phyloP scores from a whole-genome alignment of 345 rosid species.

The Noccaea caerulescens region DNA sequence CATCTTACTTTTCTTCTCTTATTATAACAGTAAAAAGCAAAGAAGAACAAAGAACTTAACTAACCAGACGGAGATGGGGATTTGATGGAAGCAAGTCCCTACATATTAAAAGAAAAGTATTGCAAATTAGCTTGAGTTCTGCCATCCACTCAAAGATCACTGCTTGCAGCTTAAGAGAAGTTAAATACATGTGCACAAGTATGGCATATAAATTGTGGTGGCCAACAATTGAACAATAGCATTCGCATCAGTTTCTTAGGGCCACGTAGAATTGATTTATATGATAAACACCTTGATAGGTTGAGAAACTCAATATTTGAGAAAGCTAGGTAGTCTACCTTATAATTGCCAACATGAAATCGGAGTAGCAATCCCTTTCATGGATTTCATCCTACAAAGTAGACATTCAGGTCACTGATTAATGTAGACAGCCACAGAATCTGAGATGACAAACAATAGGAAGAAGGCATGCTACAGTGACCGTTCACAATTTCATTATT shows the following conservation, averaged over 20 bases:
- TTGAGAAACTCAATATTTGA: slow-evolving; percentile 1
- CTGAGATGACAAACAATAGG: slow-evolving; percentile 6
- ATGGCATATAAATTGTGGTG: slow-evolving; percentile 16
- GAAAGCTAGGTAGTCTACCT: slow-evolving; percentile 55
- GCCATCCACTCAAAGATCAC: background rate
- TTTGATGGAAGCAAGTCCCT: slow-evolving; percentile 86
- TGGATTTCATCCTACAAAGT: slow-evolving; percentile 90
- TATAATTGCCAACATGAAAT: slow-evolving; percentile 85
- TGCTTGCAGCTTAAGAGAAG: slow-evolving; percentile 1
- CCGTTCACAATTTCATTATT: background rate
- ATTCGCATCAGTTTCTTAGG: slow-evolving; percentile 6
- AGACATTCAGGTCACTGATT: slow-evolving; percentile 40
- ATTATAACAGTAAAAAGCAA: slow-evolving; percentile 13
- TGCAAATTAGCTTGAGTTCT: slow-evolving; percentile 1
- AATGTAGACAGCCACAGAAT: slow-evolving; percentile 27
- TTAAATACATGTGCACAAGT: slow-evolving; percentile 2
- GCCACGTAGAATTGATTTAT: background rate
- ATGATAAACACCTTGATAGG: background rate
- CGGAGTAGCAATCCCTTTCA: slow-evolving; percentile 96
- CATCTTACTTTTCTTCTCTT: background rate
- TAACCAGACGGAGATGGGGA: slow-evolving; percentile 91
- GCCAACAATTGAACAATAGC: slow-evolving; percentile 12
- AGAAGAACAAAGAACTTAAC: slow-evolving; percentile 43
- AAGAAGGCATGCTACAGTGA: slow-evolving; percentile 28
- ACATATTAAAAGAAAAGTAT: slow-evolving; percentile 45